phyloP scores from a whole-genome alignment of 1,139 yeast species.

The Kodamaea ohmeri region DNA sequence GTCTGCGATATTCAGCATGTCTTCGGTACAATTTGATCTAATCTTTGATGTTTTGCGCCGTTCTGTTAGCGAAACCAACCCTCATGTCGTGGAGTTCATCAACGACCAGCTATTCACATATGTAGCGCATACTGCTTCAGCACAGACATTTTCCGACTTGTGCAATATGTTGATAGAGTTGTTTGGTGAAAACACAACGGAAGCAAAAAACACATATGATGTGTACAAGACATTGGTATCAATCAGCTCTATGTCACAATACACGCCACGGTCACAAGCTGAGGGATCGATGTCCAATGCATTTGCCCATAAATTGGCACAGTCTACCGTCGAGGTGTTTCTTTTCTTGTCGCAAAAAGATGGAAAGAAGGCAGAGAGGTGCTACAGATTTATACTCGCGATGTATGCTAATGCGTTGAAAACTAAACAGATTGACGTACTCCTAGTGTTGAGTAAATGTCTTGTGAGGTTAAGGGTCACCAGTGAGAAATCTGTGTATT shows the following conservation, averaged over 20 bases:
- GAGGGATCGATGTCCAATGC: slow-evolving; percentile 9
- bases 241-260: slow-evolving; percentile 12
- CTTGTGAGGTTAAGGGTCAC: slow-evolving; percentile 57
- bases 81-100: slow-evolving; percentile 32
- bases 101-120: slow-evolving; percentile 31
- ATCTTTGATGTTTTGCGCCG: slow-evolving; percentile 30
- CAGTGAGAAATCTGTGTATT: slow-evolving; percentile 42
- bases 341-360: slow-evolving; percentile 24
- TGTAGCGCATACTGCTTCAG: slow-evolving; percentile 25
- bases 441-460: slow-evolving; percentile 51
- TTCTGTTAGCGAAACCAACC: slow-evolving; percentile 29
- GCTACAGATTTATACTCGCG: slow-evolving; percentile 27
- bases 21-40: slow-evolving; percentile 26
- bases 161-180: slow-evolving; percentile 15
- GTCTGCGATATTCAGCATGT: slow-evolving; percentile 23
- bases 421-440: slow-evolving; percentile 28
- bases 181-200: slow-evolving; percentile 1
- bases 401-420: slow-evolving; percentile 30
- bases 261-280: slow-evolving; percentile 2
- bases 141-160: slow-evolving; percentile 23
- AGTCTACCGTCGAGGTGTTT: slow-evolving; percentile 35
- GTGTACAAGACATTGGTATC: slow-evolving; percentile 18
- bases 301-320: slow-evolving; percentile 26
- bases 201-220: slow-evolving; percentile 2
- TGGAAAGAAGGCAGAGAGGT: slow-evolving; percentile 28